Conservation (phyloP, 345 rosid species). For the Corchorus olitorius region DNA sequence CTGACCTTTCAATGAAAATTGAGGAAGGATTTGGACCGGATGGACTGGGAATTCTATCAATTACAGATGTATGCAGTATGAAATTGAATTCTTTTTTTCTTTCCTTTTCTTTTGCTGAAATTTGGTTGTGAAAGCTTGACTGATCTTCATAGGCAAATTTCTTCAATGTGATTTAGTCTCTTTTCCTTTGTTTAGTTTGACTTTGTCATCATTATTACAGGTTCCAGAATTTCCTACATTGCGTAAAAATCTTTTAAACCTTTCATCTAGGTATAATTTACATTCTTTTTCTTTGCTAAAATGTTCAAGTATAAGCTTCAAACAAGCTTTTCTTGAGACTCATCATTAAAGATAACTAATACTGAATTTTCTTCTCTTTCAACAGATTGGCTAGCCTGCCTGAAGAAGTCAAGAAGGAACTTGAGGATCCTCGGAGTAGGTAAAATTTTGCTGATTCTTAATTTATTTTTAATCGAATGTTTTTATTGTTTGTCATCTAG, state of each 20-base stretch:
- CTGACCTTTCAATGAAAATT: constrained; percentile 69
- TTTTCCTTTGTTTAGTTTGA: constrained; percentile 17
- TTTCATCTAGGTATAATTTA: constrained; percentile 63
- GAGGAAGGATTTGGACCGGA: constrained; percentile 85
- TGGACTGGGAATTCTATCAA: constrained; percentile 81
- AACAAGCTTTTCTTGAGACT: constrained; percentile 12
- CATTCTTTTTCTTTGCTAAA: too few relatives aligned
- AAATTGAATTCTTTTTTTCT: not conserved
- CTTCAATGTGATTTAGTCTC: not conserved
- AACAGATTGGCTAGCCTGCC: constrained; percentile 80
- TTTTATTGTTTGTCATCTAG: constrained; percentile 2
- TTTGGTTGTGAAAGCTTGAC: not conserved
- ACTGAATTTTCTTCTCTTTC: constrained; percentile 18
- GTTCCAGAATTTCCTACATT: constrained; percentile 78
- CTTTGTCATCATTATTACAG: constrained; percentile 37
- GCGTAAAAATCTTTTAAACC: constrained; percentile 71
- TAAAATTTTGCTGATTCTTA: constrained; percentile 21
- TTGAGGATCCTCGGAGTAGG: constrained; percentile 90
- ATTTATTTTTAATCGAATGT: not conserved
- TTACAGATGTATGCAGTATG: constrained; percentile 64
- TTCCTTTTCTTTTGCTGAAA: not conserved
- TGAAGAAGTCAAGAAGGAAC: constrained; percentile 73
- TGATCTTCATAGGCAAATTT: not conserved
- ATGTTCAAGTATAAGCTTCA: constrained; percentile 17
- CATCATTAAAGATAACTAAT: not conserved